phyloP scores from a whole-genome alignment of 768 basidiomycete genomes.

The Tylopilus subfusipes region DNA sequence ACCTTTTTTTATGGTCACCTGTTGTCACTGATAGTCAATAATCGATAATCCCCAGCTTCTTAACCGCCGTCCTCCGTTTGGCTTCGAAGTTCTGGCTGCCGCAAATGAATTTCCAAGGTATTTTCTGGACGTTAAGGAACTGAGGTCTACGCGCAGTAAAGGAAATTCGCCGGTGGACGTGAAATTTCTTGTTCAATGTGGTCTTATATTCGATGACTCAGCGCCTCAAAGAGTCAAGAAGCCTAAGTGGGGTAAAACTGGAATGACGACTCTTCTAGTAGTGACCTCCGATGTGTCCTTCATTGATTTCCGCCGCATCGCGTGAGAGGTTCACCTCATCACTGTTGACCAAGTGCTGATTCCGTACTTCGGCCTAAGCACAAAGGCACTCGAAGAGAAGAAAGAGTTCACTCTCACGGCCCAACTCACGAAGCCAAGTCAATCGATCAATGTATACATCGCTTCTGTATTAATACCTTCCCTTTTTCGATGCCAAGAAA shows the following conservation, averaged over 20 bases:
- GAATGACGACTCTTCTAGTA: slow-evolving; percentile 71
- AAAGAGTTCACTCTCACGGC: slow-evolving; percentile 61
- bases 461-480: slow-evolving; percentile 47
- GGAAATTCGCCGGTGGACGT: slow-evolving; percentile 54
- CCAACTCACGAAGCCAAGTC: slow-evolving; percentile 71
- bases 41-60: slow-evolving; percentile 48
- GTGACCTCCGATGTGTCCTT: slow-evolving; percentile 71
- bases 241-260: slow-evolving; percentile 40
- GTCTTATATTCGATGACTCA: slow-evolving; percentile 36
- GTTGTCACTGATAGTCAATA: slow-evolving; percentile 8
- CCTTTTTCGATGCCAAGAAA: slow-evolving; percentile 9
- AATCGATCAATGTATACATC: slow-evolving; percentile 56
- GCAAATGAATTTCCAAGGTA: slow-evolving; percentile 68
- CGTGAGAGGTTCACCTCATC: slow-evolving; percentile 42
- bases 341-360: slow-evolving; percentile 2
- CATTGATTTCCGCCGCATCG: slow-evolving; percentile 76
- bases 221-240: slow-evolving; percentile 42
- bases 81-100: slow-evolving; percentile 59
- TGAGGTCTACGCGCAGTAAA: slow-evolving; percentile 37
- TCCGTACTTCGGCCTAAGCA: slow-evolving; percentile 40
- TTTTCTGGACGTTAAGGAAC: slow-evolving; percentile 48
- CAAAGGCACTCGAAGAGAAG: slow-evolving; percentile 55
- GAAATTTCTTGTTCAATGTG: slow-evolving; percentile 57
- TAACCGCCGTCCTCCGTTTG: slow-evolving; percentile 73
- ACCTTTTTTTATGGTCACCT: neutral